A percentile compares a stretch with the other conserved stretches of the same genome.
Conservation (phyloP, 2,329 filamentous ascomycete genomes). For the Whalleya microplaca region DNA sequence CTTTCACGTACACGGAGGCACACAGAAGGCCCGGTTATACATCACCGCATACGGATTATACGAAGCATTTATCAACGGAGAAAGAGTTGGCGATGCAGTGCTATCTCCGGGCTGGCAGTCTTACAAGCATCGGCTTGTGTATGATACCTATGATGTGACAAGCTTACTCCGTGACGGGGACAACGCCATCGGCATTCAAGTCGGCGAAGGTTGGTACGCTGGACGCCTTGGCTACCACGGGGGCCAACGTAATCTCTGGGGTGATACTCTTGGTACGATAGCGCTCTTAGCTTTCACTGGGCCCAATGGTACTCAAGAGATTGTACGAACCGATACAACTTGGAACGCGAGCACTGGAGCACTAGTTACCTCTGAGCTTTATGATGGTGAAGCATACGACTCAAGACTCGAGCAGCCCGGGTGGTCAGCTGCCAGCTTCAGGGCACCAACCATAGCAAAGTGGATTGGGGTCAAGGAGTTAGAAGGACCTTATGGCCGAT, state of each 20-base stretch:
- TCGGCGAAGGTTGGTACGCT: conserved; percentile 57
- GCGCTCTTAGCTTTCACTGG: conserved; percentile 35
- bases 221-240: conserved; percentile 42
- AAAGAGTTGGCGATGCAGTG: conserved; percentile 43
- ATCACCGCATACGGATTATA: conserved; percentile 52
- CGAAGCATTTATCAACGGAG: conserved; percentile 51
- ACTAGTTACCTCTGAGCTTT: conserved; percentile 34
- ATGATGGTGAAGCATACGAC: conserved; percentile 40
- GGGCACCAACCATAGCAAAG: conserved; percentile 35
- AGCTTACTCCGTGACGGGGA: conserved; percentile 39
- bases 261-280: conserved; percentile 37
- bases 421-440: conserved; percentile 25
- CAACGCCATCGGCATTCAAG: conserved; percentile 50
- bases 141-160: conserved; percentile 57
- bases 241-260: conserved; percentile 36
- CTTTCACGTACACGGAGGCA: conserved; percentile 31
- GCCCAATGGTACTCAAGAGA: conserved; percentile 20
- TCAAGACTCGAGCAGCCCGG: conserved; percentile 30
- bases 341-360: conserved; percentile 34
- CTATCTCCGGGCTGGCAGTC: conserved; percentile 57
- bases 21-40: conserved; percentile 48
- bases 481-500: conserved; percentile 22
- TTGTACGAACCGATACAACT: conserved; percentile 36
- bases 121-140: conserved; percentile 54
- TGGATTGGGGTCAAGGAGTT: conserved; percentile 38